Evolutionary conservation across 257 asterid species (phyloP).

Genomic region (Solanum pimpinellifolium): DNA sequence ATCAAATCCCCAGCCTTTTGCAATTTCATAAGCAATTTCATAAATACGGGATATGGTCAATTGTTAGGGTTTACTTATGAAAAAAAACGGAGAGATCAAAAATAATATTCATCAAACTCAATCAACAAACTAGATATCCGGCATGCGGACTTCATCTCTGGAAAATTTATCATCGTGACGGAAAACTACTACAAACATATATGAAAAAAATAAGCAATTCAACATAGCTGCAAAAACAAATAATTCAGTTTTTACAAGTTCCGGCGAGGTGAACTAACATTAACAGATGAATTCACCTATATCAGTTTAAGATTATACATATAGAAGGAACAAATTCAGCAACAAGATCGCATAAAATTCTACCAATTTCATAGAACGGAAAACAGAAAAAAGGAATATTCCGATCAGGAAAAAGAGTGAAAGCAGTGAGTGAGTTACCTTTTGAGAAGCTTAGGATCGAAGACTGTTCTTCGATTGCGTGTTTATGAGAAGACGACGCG

Average conservation of each 20-base stretch:
- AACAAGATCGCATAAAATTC: not conserved
- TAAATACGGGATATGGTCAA: not conserved
- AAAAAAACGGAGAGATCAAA: not conserved
- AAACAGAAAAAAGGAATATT: not conserved
- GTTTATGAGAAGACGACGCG: not conserved
- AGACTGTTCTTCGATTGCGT: not conserved
- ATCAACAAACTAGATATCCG: not conserved
- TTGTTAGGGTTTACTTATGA: not conserved
- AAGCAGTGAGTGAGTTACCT: not conserved
- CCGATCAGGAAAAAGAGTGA: not conserved
- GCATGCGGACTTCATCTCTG: not conserved
- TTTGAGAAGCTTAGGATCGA: not conserved
- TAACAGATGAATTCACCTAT: not conserved
- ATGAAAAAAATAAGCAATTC: not conserved
- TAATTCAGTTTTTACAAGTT: not conserved
- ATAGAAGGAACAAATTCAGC: not conserved
- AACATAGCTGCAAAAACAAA: not conserved
- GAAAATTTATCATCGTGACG: not conserved
- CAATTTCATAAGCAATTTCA: not conserved
- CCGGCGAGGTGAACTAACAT: not conserved
- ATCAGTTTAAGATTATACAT: not conserved
- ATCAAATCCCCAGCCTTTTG: not conserved
- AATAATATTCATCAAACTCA: not conserved
- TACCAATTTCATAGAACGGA: not conserved
- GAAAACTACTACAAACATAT: not conserved